Percentiles rank a stretch among this genome's conserved stretches.
phyloP scores from a whole-genome alignment of 345 rosid genomes.

The Arabidopsis thaliana region TAIR10.1 NC_003070.9:26262001-26262500 shows the following conservation, averaged over 20 bases:
- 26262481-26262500: background rate
- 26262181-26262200: background rate
- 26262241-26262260: constrained; percentile 5
- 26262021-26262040: background rate
- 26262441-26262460: background rate
- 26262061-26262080: background rate
- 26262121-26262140: background rate
- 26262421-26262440: constrained; percentile 2
- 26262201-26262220: constrained; percentile 6
- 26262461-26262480: constrained; percentile 5
- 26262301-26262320: constrained; percentile 31
- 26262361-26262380: constrained; percentile 41
- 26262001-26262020: background rate
- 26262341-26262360: constrained; percentile 36
- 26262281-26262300: constrained; percentile 37
- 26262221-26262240: background rate
- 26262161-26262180: background rate
- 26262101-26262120: background rate
- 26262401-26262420: constrained; percentile 24
- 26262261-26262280: constrained; percentile 41
- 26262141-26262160: constrained; percentile 1
- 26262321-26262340: constrained; percentile 35
- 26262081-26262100: background rate
- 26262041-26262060: background rate
- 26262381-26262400: constrained; percentile 24